These are phyloP conservation scores for Pinus albicaulis DNA, from an alignment of 75 land plant species.

Conservation along the genomic window DNA sequence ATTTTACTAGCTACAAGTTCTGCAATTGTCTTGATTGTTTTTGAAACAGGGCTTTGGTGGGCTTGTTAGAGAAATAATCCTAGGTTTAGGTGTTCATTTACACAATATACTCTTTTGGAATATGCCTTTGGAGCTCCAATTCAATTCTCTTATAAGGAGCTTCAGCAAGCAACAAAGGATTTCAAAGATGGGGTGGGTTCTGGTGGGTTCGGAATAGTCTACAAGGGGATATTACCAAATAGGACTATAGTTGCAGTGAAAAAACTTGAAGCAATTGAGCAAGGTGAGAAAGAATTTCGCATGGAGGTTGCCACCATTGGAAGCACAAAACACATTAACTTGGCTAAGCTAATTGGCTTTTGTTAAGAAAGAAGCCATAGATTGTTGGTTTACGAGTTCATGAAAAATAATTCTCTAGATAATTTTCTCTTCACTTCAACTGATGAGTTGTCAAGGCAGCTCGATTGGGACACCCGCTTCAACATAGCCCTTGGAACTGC, in stretches of 20 bases:
- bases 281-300: slow-evolving; percentile 85
- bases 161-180: slow-evolving; percentile 57
- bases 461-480: slow-evolving; percentile 34
- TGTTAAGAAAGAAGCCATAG: slow-evolving; percentile 74
- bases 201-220: slow-evolving; percentile 84
- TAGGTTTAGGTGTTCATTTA: not conserved
- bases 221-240: slow-evolving; percentile 55
- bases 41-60: not conserved
- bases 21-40: slow-evolving; percentile 9
- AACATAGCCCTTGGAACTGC: slow-evolving; percentile 36
- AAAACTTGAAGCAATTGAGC: slow-evolving; percentile 69
- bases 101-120: slow-evolving; percentile 58
- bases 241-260: slow-evolving; percentile 66
- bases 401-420: slow-evolving; percentile 78
- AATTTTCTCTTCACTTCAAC: slow-evolving; percentile 21
- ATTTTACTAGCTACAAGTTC: not conserved
- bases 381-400: slow-evolving; percentile 80
- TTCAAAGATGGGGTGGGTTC: slow-evolving; percentile 77
- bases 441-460: not conserved
- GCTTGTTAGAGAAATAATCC: not conserved
- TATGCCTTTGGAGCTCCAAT: slow-evolving; percentile 78
- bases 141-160: slow-evolving; percentile 73
- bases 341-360: slow-evolving; percentile 79
- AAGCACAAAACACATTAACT: slow-evolving; percentile 82
- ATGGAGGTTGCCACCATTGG: slow-evolving; percentile 86